These are phyloP conservation scores for Xeromyces bisporus DNA, from an alignment of 495 filamentous ascomycete species.

Conservation along the genomic window DNA sequence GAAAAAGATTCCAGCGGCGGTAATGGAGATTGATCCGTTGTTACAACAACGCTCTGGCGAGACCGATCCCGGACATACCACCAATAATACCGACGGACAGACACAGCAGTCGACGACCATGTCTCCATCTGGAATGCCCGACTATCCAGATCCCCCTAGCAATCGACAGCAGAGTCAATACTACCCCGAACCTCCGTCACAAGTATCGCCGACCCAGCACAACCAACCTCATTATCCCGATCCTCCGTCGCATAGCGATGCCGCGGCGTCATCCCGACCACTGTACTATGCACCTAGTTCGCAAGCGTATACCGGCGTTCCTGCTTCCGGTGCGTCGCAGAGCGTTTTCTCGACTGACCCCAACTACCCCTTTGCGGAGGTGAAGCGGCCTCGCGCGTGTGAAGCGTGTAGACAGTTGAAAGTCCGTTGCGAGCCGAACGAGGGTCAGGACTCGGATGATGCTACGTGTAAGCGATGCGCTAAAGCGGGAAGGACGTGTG, in stretches of 20 bases:
- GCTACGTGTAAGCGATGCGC: slow-evolving; percentile 70
- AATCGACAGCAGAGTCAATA: background rate
- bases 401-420: slow-evolving; percentile 83
- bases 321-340: background rate
- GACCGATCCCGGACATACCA: background rate
- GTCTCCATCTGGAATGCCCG: slow-evolving; percentile 3
- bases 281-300: background rate
- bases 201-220: slow-evolving; percentile 4
- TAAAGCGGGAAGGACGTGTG: slow-evolving; percentile 62
- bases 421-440: slow-evolving; percentile 67
- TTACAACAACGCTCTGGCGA: too few species aligned
- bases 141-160: slow-evolving; percentile 14
- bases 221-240: background rate
- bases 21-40: slow-evolving; percentile 6
- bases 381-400: slow-evolving; percentile 76
- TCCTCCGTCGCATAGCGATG: background rate
- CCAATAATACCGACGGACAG: slow-evolving; percentile 2
- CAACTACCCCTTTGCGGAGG: slow-evolving; percentile 32
- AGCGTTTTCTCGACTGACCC: slow-evolving; percentile 8
- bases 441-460: slow-evolving; percentile 28
- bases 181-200: slow-evolving; percentile 6
- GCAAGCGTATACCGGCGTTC: background rate
- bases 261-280: background rate
- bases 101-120: slow-evolving; percentile 4
- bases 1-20: too few species aligned